Evolutionary conservation across 257 asterid genomes (phyloP), one percentile per base, ranked within the genome.

Genomic region (Salvia rosmarinus): DNA sequence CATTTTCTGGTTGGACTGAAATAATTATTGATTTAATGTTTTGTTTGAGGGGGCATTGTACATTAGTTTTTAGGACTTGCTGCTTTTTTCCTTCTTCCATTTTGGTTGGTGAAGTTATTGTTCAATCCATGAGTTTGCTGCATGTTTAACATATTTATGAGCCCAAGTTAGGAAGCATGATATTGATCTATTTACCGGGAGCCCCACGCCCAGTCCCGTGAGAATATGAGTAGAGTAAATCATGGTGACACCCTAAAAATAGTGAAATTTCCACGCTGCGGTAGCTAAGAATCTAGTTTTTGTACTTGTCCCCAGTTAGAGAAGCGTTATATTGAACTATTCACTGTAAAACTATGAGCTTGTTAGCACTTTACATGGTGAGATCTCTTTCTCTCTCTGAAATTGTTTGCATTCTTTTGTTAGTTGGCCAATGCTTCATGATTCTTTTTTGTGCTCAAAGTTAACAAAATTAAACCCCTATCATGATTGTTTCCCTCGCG

Each of bases 31-130:
- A 25, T 25, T 25, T 25, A 3, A 25, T 25, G 46, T 75, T 37
- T 72, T 66, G 59, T 64, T 49, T 40, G 28, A 75, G 78, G 47
- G 30, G 73, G 56, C 49, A 49, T 47, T 81, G 81, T 81, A 77
- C 72, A 72, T 78, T 47, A n/a, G 21, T 3, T 44, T 44, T 12
- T 44, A 44, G 50, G 6, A 32, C 37, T 32, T 32, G 37, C 2
- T 32, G 4, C 5, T 32, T 32, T 5, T 32, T 32, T 32, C 6
- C 37, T 32, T 0, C 3, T 12, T 12, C 9, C 0, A 0, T 2
- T 44, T 12, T 13, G 2, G 6, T 44, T 44, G 50, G 50, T 44
- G 13, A 13, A 4, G 14, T 4, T 44, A 12, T 44, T 13, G 17
- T 40, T 44, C 17, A 3, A 5, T 44, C n/a, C n/a, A n/a, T n/a